Evolutionary conservation across 192 early-diverging fungal genomes (phyloP), one percentile per base, ranked within the genome.

Genomic region (Kickxella alabastrina): DNA sequence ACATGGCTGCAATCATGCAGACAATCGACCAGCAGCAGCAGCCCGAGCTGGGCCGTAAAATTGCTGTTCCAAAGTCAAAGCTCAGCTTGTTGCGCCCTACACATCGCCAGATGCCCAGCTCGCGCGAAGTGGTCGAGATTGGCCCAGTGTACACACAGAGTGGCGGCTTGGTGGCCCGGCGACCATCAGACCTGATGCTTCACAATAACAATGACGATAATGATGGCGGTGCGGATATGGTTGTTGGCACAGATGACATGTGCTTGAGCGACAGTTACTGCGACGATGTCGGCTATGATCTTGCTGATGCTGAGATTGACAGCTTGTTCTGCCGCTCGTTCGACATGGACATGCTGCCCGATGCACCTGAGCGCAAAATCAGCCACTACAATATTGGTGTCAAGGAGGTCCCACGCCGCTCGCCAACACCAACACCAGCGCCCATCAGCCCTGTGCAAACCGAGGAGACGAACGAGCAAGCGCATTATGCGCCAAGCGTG

Each of bases 291-390:
- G 71, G 71, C 17, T 75, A 59, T 10, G 71, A 75, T 43, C 47
- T 75, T 47, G 59, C 34, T 26, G 43, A 46, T 19, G 43, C 41
- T 6, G 52, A 57, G 12, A 52, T 75, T 10, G 59, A 59, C 59
- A 63, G 60, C 34, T 24, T 43, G 37, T 62, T 50, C 38, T 58
- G 59, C 31, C 47, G 48, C 35, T 67, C 64, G 10, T 75, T 75
- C 54, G 70, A 74, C 35, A 43, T 66, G 34, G 63, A 74, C 31
- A 42, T 57, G 52, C 54, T 74, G 14, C 70, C 70, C 21, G 70
- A 74, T 13, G 54, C 59, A 3, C 70, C 70, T 14, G 46, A 53
- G 27, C 70, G 70, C 54, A 52, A 51, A 13, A 18, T 62, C 10
- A 59, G 54, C 47, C 31, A 45, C 23, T 74, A 74, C 32, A 66